Base-by-base conservation (phyloP, 2,329 filamentous ascomycete species). In the Xylariaceae sp. region DNA sequence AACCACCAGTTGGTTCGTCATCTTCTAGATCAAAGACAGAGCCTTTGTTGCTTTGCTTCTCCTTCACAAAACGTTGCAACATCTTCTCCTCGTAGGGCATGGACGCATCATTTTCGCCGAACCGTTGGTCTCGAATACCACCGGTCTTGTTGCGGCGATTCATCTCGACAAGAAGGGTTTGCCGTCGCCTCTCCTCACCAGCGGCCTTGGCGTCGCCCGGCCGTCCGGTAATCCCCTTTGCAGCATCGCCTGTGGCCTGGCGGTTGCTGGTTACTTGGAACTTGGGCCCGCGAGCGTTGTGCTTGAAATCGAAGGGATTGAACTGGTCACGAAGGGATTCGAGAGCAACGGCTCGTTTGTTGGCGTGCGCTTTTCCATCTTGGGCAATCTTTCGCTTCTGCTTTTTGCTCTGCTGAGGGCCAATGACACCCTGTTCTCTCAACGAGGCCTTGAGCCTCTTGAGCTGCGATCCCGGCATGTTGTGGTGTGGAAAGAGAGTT, bases 281-380 rank as follows among this genome's bases (percentile, higher is more conserved):
- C 65, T 97, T 97, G 51, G 85, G 85, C 0, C 86, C 88, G 54
- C 87, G 81, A 1, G 86, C 79, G 39, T 87, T 84, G 53, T 88
- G 84, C 72, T 95, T 95, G 69, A 96, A 83, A 67, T 99, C 94
- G 72, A 99, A 99, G 0, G 94, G 94, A 69, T 99, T 99, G 81
- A 97, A 97, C 61, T 92, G 88, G 66, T 97, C 92, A 66, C 94
- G 88, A 68, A 99, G 97, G 51, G 83, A 84, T 62, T 89, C 85
- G 57, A 99, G 79, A 14, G 91, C 89, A 50, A 84, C 86, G 65
- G 87, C 83, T 54, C 89, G 86, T 71, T 90, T 89, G 64, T 93
- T 86, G 61, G 73, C 75, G 57, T 81, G 83, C 57, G 79, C 80
- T 51, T 82, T 83, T 47, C 80, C 82, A 71, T 84, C 84, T 69